Conservation (phyloP, 176 grass and related monocot species). For the Leersia perrieri region DNA sequence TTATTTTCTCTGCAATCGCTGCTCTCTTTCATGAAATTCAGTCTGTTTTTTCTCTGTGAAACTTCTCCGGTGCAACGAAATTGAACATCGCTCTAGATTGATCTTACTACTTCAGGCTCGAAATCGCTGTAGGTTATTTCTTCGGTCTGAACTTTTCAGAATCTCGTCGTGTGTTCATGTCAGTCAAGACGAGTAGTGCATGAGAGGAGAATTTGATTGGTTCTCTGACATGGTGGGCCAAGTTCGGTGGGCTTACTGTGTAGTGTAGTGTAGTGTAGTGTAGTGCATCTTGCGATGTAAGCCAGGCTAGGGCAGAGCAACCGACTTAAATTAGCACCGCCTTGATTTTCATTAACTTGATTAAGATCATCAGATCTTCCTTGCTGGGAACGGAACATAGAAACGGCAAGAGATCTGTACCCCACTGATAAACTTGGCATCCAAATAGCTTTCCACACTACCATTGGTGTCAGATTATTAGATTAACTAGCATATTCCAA, state of each 20-base stretch:
- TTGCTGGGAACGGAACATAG: slow-evolving; percentile 22
- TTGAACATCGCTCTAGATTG: not conserved
- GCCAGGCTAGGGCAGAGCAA: not conserved
- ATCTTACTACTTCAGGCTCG: too few species aligned
- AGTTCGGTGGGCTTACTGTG: not conserved
- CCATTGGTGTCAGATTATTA: not conserved
- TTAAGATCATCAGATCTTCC: slow-evolving; percentile 3
- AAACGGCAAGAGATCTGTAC: slow-evolving; percentile 2
- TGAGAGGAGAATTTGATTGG: too few species aligned
- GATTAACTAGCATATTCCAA: slow-evolving; percentile 1
- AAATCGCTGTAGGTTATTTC: too few species aligned
- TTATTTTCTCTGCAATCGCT: not conserved
- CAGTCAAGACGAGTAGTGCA: too few species aligned
- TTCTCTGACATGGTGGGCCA: not conserved
- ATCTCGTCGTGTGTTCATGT: too few species aligned
- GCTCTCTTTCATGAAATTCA: not conserved
- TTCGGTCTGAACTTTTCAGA: not conserved
- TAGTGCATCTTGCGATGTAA: slow-evolving; percentile 22
- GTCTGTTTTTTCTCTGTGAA: not conserved
- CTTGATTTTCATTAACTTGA: slow-evolving; percentile 10
- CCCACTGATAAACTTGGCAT: not conserved
- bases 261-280: not conserved
- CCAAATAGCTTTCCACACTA: not conserved
- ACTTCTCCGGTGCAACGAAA: not conserved
- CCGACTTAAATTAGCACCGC: slow-evolving; percentile 16